phyloP scores from a whole-genome alignment of 1,284 basidiomycete genomes.

The Fomes fomentarius region DNA sequence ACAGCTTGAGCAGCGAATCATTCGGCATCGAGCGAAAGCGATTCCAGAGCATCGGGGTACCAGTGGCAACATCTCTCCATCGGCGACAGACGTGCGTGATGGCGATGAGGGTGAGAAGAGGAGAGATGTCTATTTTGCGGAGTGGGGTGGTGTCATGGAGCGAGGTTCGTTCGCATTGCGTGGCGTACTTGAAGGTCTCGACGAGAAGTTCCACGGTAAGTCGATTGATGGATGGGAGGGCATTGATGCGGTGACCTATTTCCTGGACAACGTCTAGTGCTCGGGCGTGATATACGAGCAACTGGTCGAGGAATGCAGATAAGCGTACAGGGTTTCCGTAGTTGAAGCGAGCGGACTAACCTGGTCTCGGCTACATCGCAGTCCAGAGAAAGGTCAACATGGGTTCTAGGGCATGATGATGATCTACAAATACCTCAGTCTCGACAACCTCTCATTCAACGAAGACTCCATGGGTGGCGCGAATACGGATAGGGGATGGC shows the following conservation, averaged over 20 bases:
- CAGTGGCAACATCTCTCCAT: background rate
- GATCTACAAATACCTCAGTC: background rate
- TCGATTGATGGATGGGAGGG: background rate
- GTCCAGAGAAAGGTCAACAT: background rate
- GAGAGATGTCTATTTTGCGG: background rate
- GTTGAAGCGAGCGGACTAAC: background rate
- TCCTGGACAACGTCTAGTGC: background rate
- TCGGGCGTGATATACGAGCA: background rate
- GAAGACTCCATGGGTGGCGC: background rate
- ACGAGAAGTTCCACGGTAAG: background rate
- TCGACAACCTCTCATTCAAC: background rate
- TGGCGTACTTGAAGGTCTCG: background rate
- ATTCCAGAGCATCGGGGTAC: background rate
- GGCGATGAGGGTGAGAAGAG: background rate
- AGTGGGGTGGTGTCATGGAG: background rate
- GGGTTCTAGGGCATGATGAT: background rate
- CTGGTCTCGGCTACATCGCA: background rate
- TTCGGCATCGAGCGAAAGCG: background rate
- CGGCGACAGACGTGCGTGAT: background rate
- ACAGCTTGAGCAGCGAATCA: background rate
- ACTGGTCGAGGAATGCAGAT: background rate
- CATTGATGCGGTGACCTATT: background rate
- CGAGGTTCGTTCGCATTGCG: background rate
- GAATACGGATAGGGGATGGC: background rate
- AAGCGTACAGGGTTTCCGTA: background rate